phyloP scores from a whole-genome alignment of 495 filamentous ascomycete species.

The Penicillium simplicissimum region DNA sequence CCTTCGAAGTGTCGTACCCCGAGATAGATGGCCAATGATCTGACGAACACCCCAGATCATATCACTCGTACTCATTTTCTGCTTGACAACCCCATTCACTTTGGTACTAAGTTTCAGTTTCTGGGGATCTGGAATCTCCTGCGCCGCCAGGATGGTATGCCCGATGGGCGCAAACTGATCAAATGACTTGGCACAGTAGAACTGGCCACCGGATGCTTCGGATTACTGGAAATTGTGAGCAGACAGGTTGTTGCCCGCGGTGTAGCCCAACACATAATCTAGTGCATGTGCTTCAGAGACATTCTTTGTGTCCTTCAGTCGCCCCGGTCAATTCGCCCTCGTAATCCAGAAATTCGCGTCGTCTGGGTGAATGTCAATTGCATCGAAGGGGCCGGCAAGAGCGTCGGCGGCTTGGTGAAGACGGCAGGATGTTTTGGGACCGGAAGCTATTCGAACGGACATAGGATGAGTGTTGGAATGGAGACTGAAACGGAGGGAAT shows the following conservation, averaged over 20 bases:
- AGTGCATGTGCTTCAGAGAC: slow-evolving; percentile 62
- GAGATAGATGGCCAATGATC: slow-evolving; percentile 66
- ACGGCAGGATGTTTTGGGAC: slow-evolving; percentile 67
- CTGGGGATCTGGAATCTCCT: slow-evolving; percentile 57
- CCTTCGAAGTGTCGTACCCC: slow-evolving; percentile 66
- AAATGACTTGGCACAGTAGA: slow-evolving; percentile 72
- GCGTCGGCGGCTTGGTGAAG: slow-evolving; percentile 71
- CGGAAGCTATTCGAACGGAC: slow-evolving; percentile 24
- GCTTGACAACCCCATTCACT: slow-evolving; percentile 65
- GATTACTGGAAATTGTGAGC: slow-evolving; percentile 72
- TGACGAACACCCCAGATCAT: slow-evolving; percentile 71
- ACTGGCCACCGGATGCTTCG: slow-evolving; percentile 66
- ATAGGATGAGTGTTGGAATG: background rate
- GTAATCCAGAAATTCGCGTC: slow-evolving; percentile 54
- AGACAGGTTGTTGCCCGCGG: slow-evolving; percentile 70
- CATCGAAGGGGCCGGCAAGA: slow-evolving; percentile 58
- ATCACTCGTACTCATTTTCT: slow-evolving; percentile 63
- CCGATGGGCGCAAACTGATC: slow-evolving; percentile 78
- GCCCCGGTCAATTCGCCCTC: slow-evolving; percentile 72
- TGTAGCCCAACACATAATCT: slow-evolving; percentile 69
- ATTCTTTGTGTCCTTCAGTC: slow-evolving; percentile 61
- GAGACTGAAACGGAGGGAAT: background rate
- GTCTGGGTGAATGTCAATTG: slow-evolving; percentile 55
- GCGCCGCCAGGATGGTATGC: slow-evolving; percentile 60
- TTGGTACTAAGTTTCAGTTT: slow-evolving; percentile 56